Percentiles rank a stretch among this genome's conserved stretches.
These are phyloP conservation scores for Zasmidium cellare DNA, from an alignment of 2,329 filamentous ascomycete genomes.

Conservation along the genomic window DNA sequence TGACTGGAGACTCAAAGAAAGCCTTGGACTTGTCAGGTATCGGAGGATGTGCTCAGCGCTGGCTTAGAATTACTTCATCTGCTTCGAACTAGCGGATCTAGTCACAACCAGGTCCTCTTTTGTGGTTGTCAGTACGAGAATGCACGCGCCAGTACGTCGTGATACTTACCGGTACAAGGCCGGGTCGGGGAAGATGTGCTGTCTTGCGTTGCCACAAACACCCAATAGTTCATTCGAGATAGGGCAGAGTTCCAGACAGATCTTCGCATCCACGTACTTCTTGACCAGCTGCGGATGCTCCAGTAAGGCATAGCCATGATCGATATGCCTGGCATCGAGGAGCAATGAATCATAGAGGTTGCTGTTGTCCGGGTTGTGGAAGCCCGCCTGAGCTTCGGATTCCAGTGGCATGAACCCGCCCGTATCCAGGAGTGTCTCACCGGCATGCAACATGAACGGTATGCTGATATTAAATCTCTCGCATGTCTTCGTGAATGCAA, in stretches of 20 bases:
- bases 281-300: slow-evolving; percentile 66
- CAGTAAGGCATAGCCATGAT: slow-evolving; percentile 70
- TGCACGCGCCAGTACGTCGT: too few relatives aligned
- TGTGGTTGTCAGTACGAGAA: too few relatives aligned
- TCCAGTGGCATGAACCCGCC: slow-evolving; percentile 49
- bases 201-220: slow-evolving; percentile 63
- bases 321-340: slow-evolving; percentile 67
- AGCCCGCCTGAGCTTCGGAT: neutral
- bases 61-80: too few relatives aligned
- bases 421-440: slow-evolving; percentile 67
- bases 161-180: too few relatives aligned
- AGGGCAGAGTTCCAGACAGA: slow-evolving; percentile 75
- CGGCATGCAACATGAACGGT: slow-evolving; percentile 75
- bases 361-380: slow-evolving; percentile 54
- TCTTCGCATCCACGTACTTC: slow-evolving; percentile 61
- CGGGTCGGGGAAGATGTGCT: slow-evolving; percentile 68
- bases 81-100: too few relatives aligned
- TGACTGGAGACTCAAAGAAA: too few relatives aligned
- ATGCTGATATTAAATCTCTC: slow-evolving; percentile 53
- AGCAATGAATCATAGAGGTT: slow-evolving; percentile 70
- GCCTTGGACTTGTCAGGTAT: too few relatives aligned
- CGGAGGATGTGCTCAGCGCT: too few relatives aligned
- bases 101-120: too few relatives aligned
- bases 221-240: slow-evolving; percentile 77
- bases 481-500: slow-evolving; percentile 59